Percentiles rank a stretch among this genome's conserved stretches.
Evolutionary conservation across 2,329 filamentous ascomycete genomes (phyloP).

Genomic region (Didymella glomerata): DNA sequence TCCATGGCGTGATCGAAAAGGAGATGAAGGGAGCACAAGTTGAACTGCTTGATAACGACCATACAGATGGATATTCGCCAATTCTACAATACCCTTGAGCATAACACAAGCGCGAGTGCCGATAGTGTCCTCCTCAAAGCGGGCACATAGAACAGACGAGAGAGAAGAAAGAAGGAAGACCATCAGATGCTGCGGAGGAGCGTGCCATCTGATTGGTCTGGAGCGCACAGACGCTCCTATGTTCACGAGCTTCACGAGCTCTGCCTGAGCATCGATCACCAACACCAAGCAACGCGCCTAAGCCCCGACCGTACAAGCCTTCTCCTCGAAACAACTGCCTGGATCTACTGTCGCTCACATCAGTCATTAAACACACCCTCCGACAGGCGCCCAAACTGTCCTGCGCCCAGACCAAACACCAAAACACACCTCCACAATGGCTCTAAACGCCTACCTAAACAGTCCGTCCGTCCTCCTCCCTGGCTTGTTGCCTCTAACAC

Average conservation of each 20-base stretch:
- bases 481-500: constrained; percentile 4
- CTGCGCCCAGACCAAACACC: neutral
- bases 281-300: neutral
- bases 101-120: no score
- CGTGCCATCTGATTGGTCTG: constrained; percentile 3
- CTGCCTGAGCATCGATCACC: neutral
- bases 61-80: no score
- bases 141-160: no score
- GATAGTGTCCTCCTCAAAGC: no score
- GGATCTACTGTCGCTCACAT: no score
- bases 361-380: neutral
- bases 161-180: neutral
- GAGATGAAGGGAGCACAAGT: no score
- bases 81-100: no score
- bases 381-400: neutral
- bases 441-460: constrained; percentile 55
- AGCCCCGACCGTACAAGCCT: neutral
- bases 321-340: no score
- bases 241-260: constrained; percentile 5
- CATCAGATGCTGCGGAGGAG: constrained; percentile 10
- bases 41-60: no score
- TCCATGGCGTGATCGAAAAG: neutral
- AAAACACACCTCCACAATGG: constrained; percentile 41
- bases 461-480: constrained; percentile 38
- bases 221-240: constrained; percentile 9